Base-by-base conservation (phyloP, 495 filamentous ascomycete genomes). In the Penicillium lagena region DNA sequence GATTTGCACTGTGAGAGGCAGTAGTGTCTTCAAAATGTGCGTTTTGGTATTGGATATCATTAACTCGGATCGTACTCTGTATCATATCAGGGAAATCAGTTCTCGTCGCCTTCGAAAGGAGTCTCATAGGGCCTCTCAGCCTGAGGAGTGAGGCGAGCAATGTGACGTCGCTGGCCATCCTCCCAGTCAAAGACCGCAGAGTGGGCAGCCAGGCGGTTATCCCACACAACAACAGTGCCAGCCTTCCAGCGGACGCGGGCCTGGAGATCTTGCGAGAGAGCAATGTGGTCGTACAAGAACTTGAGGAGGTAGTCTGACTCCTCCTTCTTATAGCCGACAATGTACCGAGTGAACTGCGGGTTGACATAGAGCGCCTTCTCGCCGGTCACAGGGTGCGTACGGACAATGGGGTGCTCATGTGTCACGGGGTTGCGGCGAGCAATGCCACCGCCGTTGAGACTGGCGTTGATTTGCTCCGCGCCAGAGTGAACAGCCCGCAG, bases 281-380 rank as follows among this genome's bases (percentile, higher is more conserved):
- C 77, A 40, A 83, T 79, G 45, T 83, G 81, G 48, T 82, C 73
- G 54, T 69, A 82, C n/a, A 86, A 60, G 65, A 84, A 84, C 38
- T 78, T 78, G 30, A 86, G 72, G 8, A 86, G 69, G 43, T 60
- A 63, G 40, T 86, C 82, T 12, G 78, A 82, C 53, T 86, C 82
- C 46, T 85, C 81, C 45, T 81, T 76, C 60, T 85, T 82, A 55
- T 76, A 81, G 12, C 81, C 82, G 7, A 83, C 73, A 33, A 86
- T 82, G 40, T 69, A 61, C 7, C 75, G 71, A 2, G 78, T 80
- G 62, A 80, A 95, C 62, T 91, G 85, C 8, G 83, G 82, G 57
- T 94, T 95, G 36, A 96, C 81, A 51, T 79, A 95, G 8, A 95
- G 64, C 0, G 88, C 86, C 66, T 94, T 95, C 71, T 94, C 86